These are phyloP conservation scores for Arabidopsis arenosa DNA, from an alignment of 345 rosid genomes.

Conservation along the genomic window DNA sequence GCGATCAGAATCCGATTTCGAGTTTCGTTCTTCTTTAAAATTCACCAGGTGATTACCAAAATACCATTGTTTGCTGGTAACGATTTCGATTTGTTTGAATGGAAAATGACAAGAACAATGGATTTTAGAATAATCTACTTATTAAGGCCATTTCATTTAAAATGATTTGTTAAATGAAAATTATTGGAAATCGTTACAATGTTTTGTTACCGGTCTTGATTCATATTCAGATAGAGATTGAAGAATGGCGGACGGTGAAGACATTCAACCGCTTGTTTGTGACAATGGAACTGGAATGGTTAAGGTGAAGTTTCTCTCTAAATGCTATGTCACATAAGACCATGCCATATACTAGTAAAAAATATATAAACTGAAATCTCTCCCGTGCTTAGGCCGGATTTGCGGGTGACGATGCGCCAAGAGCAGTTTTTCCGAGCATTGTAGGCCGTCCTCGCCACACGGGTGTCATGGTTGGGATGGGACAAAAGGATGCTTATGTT, in stretches of 20 bases:
- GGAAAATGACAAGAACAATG: not conserved
- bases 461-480: constrained; percentile 83
- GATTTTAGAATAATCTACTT: no score
- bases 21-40: constrained; percentile 13
- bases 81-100: not conserved
- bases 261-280: constrained; percentile 42
- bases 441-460: constrained; percentile 74
- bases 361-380: not conserved
- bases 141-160: not conserved
- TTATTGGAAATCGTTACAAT: not conserved
- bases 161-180: not conserved
- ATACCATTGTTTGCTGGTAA: not conserved
- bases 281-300: constrained; percentile 47
- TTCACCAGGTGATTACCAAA: constrained; percentile 30
- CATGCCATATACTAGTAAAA: not conserved
- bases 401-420: constrained; percentile 75
- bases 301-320: constrained; percentile 37
- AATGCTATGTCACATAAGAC: constrained; percentile 2
- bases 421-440: constrained; percentile 78
- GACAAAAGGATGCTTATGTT: constrained; percentile 74
- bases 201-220: constrained; percentile 30
- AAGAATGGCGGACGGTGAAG: constrained; percentile 42
- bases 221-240: constrained; percentile 14
- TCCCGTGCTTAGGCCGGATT: constrained; percentile 62
- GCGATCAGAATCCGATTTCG: constrained; percentile 16